A percentile compares a stretch with the other conserved stretches of the same genome.
Evolutionary conservation across 2,329 filamentous ascomycete species (phyloP).

Genomic region (Aspergillus fumigatus): DNA sequence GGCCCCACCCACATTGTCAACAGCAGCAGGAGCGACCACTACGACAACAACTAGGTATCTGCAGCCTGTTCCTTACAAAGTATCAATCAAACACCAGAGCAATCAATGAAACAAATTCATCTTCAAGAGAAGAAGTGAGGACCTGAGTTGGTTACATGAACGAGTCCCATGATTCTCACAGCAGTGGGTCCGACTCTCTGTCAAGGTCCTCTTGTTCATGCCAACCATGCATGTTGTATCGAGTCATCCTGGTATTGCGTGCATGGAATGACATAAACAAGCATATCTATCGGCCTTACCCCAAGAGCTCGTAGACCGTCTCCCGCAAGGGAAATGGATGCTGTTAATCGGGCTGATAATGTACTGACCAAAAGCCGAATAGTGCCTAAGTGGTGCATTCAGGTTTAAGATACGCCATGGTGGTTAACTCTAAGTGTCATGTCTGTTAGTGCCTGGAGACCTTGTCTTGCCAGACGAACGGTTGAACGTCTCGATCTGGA

Average conservation of each 20-base stretch:
- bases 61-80: not conserved
- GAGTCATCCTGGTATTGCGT: conserved; percentile 14
- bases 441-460: not conserved
- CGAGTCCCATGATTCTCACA: not conserved
- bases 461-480: not conserved
- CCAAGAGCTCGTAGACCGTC: not conserved
- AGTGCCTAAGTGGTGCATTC: not conserved
- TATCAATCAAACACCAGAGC: not conserved
- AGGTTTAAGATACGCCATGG: not conserved
- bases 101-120: not conserved
- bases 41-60: not conserved
- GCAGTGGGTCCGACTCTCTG: not conserved
- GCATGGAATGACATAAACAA: conserved; percentile 12
- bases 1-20: not conserved
- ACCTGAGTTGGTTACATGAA: not conserved
- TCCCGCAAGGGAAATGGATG: not conserved
- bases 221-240: not conserved
- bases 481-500: not conserved
- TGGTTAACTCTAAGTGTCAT: not conserved
- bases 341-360: not conserved
- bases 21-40: not conserved
- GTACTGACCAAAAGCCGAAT: not conserved
- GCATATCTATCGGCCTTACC: conserved; percentile 1
- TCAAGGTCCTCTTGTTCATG: not conserved
- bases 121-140: not conserved